Evolutionary conservation across 257 asterid species (phyloP).

Genomic region (Jaltomata sinuosa): DNA sequence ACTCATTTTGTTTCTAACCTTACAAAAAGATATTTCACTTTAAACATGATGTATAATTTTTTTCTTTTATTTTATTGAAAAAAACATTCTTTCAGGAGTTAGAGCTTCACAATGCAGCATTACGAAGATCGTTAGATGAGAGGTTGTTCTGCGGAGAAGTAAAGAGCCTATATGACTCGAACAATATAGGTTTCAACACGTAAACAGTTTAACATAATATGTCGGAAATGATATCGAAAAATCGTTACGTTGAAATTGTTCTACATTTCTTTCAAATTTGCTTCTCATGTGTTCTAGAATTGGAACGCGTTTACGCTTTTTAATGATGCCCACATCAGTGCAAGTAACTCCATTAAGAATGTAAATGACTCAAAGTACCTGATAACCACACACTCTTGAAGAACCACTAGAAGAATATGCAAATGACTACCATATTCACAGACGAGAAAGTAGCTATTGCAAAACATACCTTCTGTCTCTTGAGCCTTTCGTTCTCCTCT

Average conservation of each 20-base stretch:
- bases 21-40: not conserved
- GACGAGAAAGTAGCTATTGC: not conserved
- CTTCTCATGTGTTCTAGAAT: not conserved
- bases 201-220: not conserved
- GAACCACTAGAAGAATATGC: not conserved
- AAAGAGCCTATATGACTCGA: not conserved
- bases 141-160: not conserved
- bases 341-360: not conserved
- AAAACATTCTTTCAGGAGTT: not conserved
- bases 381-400: not conserved
- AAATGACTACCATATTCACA: not conserved
- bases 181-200: not conserved
- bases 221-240: not conserved
- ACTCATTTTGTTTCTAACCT: not conserved
- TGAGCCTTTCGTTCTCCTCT: conserved; percentile 88
- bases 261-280: not conserved
- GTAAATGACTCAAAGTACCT: not conserved
- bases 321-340: not conserved
- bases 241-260: not conserved
- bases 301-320: not conserved
- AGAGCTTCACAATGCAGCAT: not conserved
- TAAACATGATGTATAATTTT: not conserved
- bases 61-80: not conserved
- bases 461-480: conserved; percentile 56
- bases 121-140: not conserved